Evolutionary conservation across 2,329 filamentous ascomycete genomes (phyloP).

Genomic region (Penicillium sp.): DNA sequence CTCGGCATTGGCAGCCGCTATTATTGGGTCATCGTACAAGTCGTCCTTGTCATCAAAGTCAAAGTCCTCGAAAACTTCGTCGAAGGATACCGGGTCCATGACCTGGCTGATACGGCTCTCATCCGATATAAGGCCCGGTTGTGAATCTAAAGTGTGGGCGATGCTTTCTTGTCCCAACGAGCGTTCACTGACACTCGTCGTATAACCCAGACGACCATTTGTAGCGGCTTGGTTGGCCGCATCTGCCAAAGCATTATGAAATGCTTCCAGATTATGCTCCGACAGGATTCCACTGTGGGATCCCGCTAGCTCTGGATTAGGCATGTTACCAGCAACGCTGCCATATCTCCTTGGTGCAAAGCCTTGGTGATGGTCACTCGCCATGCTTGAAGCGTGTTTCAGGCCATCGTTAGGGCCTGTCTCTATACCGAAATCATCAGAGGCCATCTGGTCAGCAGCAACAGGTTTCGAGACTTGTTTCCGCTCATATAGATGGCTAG

Average conservation of each 20-base stretch:
- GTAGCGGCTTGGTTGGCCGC: constrained; percentile 78
- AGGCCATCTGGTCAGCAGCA: constrained; percentile 21
- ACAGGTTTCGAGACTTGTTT: constrained; percentile 32
- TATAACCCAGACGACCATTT: constrained; percentile 74
- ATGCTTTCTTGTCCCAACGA: constrained; percentile 42
- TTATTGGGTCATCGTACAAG: constrained; percentile 85
- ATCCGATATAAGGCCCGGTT: constrained; percentile 54
- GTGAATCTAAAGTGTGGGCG: constrained; percentile 44
- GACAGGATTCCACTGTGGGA: constrained; percentile 49
- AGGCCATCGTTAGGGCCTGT: constrained; percentile 26
- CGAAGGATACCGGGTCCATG: constrained; percentile 44
- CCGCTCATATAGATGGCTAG: constrained; percentile 48
- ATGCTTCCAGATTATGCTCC: constrained; percentile 67
- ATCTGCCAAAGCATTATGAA: constrained; percentile 83
- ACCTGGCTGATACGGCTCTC: constrained; percentile 56
- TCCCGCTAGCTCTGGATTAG: constrained; percentile 42
- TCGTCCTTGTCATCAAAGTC: constrained; percentile 67
- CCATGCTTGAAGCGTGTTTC: constrained; percentile 42
- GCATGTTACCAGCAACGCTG: constrained; percentile 32
- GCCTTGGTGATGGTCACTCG: constrained; percentile 37
- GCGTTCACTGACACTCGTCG: constrained; percentile 54
- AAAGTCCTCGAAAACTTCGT: constrained; percentile 53
- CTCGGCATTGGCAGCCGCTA: constrained; percentile 93
- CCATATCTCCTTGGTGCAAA: constrained; percentile 28
- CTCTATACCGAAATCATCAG: constrained; percentile 18